These are phyloP conservation scores for Mycena galopus DNA, from an alignment of 768 basidiomycete genomes.

Conservation along the genomic window DNA sequence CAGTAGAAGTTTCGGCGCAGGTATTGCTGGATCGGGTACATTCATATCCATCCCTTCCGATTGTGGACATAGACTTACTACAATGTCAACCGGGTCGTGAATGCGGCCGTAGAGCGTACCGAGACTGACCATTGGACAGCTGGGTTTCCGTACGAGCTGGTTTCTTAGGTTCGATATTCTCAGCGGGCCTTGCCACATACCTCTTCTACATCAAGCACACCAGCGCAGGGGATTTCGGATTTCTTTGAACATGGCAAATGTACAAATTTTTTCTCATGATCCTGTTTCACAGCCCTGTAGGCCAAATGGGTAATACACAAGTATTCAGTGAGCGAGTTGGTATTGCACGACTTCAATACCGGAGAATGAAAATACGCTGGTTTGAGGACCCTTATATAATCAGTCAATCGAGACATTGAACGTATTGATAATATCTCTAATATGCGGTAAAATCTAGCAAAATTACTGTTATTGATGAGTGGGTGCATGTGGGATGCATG, in stretches of 20 bases:
- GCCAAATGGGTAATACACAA: not conserved
- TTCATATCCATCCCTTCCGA: too few species aligned
- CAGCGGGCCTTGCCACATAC: slow-evolving; percentile 51
- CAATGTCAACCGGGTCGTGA: slow-evolving; percentile 19
- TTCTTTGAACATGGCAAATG: slow-evolving; percentile 56
- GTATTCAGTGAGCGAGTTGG: not conserved
- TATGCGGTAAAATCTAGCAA: not conserved
- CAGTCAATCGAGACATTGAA: not conserved
- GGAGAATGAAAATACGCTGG: not conserved
- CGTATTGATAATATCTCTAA: not conserved
- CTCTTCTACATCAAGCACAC: slow-evolving; percentile 50
- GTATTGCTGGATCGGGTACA: slow-evolving; percentile 56
- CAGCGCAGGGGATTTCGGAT: slow-evolving; percentile 46
- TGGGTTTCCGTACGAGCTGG: slow-evolving; percentile 54
- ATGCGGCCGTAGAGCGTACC: slow-evolving; percentile 26
- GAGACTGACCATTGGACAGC: slow-evolving; percentile 51
- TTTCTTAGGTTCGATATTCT: slow-evolving; percentile 58
- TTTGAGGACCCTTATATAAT: not conserved
- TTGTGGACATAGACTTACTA: too few species aligned
- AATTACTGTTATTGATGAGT: not conserved
- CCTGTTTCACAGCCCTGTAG: too few species aligned
- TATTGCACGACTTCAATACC: not conserved
- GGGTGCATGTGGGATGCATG: too few species aligned
- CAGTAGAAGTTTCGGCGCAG: slow-evolving; percentile 55
- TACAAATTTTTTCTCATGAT: too few species aligned